Evolutionary conservation across 192 early-diverging fungal species (phyloP), one percentile per base, ranked within the genome.

Genomic region (Kickxella alabastrina): DNA sequence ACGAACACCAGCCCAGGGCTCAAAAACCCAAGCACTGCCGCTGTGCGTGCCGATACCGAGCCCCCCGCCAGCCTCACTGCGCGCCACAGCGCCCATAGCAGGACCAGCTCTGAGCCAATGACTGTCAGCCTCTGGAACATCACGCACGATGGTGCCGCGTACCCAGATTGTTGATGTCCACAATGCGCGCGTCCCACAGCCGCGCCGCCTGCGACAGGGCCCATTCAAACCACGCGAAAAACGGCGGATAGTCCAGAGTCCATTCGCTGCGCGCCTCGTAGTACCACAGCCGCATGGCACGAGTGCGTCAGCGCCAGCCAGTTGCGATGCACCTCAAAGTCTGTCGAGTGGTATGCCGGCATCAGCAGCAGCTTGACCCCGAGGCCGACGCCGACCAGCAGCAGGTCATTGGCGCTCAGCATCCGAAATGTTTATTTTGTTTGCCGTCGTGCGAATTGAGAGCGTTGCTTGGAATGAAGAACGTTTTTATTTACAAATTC

Each of bases 311-410:
- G 89, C 21, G 92, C 95, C 18, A 96, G 82, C 93, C 93, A 95
- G 79, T 95, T 94, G 49, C 93, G 83, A 69, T 98, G 95, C 17
- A 98, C 95, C 75, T 98, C 95, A 82, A 98, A 98, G 79, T 98
- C 95, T 15, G 95, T 98, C 45, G 95, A 98, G 38, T 80, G 82
- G 61, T 91, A 91, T 38, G 87, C 79, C 10, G 85, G 83, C 61
- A 83, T 79, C 52, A 91, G 83, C 46, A 91, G 77, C 51, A 83
- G 62, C 60, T 86, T 86, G 43, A 75, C 32, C 49, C 56, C 59
- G 14, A 57, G 28, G 18, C 72, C 65, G 19, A 64, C 49, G 43
- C 42, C 53, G 37, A 75, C 52, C 55, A 75, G 34, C 3, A 56
- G 58, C 6, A 66, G 35, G 22, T 54, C 62, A 13, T 54, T 28